Evolutionary conservation across 225 moss, liverwort and hornwort species (phyloP), one percentile per base, ranked within the genome.

Genomic region (Marchantia polymorpha): DNA sequence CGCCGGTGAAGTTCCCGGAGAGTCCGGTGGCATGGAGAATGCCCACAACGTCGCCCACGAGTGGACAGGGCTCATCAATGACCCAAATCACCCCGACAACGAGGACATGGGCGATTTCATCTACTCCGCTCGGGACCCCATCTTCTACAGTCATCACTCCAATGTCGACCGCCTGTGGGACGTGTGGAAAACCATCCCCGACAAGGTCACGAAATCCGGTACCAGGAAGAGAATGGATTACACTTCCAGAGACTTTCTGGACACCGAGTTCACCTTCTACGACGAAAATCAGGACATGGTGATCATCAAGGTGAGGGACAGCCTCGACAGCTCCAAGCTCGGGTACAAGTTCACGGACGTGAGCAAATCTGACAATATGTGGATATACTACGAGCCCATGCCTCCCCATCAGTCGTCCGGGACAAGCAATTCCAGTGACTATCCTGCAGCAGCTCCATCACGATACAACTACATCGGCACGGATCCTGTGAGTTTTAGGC

Each of bases 81-180:
- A 73, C 27, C 81, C 82, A 10, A 78, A 84, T 6, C 81, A 83
- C 19, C 84, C 86, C 23, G 68, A 87, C 85, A 54, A 73, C 86
- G 87, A 77, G 23, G 63, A 64, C 63, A 64, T 64, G 63, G 63
- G 63, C 9, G 23, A 22, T n/a, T 64, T 64, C 63, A 64, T 73
- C 73, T 71, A 83, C 10, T 78, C 63, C 16, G 63, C 63, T 20
- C 16, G 22, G 9, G 63, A 64, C 23, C 63, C 63, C 63, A n/a
- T 17, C 19, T n/a, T 64, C 63, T 64, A 13, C 56, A 58, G 15
- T 58, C 56, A 58, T 20, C 56, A 58, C 56, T 13, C 15, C 56
- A 58, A 58, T 7, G 56, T 58, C 56, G 56, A 58, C 8, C 56
- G 56, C 15, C 56, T 58, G 13, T 58, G 56, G 56, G 86, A 58